phyloP scores from a whole-genome alignment of 1,139 yeast species.

The Zygosaccharomyces sapae region DNA sequence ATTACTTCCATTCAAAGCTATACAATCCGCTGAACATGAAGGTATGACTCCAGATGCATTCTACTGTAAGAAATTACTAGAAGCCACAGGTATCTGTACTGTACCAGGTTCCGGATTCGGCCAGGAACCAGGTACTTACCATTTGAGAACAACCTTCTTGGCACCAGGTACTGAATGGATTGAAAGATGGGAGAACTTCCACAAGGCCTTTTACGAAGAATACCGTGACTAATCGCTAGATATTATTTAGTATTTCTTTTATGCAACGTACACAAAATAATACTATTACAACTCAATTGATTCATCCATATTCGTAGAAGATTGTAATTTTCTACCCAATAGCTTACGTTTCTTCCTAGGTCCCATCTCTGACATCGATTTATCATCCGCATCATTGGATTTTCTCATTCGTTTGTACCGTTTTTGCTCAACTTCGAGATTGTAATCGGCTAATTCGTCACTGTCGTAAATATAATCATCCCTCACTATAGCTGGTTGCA shows the following conservation, averaged over 20 bases:
- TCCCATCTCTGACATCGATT: neutral
- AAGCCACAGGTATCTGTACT: constrained; percentile 91
- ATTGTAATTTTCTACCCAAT: neutral
- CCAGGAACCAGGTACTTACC: constrained; percentile 82
- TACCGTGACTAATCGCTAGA: constrained; percentile 38
- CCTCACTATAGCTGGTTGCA: neutral
- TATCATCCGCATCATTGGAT: neutral
- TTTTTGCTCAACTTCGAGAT: neutral
- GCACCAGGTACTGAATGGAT: constrained; percentile 95
- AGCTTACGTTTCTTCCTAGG: constrained; percentile 1
- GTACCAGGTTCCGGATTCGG: constrained; percentile 98
- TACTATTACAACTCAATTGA: constrained; percentile 1
- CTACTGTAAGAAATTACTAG: constrained; percentile 78
- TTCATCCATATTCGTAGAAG: neutral
- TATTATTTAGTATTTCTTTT: neutral
- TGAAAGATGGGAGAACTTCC: constrained; percentile 70
- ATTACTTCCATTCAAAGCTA: constrained; percentile 58
- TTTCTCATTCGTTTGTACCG: neutral
- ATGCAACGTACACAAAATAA: neutral
- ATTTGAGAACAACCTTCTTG: constrained; percentile 90
- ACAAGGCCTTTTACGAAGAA: constrained; percentile 58
- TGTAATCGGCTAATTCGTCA: neutral
- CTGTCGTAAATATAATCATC: neutral
- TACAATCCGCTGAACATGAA: constrained; percentile 52
- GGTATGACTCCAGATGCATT: constrained; percentile 73